phyloP scores from a whole-genome alignment of 768 basidiomycete species.

The Cystofilobasidium capitatum region DNA sequence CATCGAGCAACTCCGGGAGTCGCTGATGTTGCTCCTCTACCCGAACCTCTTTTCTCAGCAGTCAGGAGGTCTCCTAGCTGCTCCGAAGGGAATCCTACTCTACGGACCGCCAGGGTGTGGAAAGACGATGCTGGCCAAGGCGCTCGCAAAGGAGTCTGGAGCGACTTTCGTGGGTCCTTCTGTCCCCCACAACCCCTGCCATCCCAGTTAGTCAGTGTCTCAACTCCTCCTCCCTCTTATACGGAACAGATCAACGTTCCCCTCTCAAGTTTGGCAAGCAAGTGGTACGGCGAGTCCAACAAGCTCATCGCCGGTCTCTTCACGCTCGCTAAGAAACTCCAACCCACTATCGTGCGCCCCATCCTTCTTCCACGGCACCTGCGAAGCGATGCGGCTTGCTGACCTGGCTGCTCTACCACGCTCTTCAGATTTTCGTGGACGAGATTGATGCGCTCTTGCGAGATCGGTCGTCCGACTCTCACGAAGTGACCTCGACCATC shows the following conservation, averaged over 20 bases:
- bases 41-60: constrained; percentile 73
- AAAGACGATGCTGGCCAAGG: constrained; percentile 99
- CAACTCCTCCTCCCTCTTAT: neutral
- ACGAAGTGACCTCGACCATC: constrained; percentile 98
- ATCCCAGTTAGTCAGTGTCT: neutral
- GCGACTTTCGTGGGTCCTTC: constrained; percentile 60
- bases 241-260: constrained; percentile 22
- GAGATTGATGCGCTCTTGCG: constrained; percentile 94
- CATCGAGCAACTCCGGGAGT: constrained; percentile 79
- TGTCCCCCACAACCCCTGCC: neutral
- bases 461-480: constrained; percentile 76
- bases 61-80: constrained; percentile 63
- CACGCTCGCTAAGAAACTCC: constrained; percentile 82
- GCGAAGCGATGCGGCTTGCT: too few relatives aligned
- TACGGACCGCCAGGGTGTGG: constrained; percentile 97
- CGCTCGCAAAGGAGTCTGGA: constrained; percentile 90
- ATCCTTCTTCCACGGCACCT: neutral
- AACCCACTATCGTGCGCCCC: constrained; percentile 70
- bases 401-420: neutral
- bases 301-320: constrained; percentile 92
- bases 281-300: constrained; percentile 81
- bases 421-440: constrained; percentile 74
- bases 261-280: constrained; percentile 30
- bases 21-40: constrained; percentile 80
- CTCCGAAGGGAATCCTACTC: constrained; percentile 90